Conservation (phyloP, 2,329 filamentous ascomycete species). For the Xylaria sp. region DNA sequence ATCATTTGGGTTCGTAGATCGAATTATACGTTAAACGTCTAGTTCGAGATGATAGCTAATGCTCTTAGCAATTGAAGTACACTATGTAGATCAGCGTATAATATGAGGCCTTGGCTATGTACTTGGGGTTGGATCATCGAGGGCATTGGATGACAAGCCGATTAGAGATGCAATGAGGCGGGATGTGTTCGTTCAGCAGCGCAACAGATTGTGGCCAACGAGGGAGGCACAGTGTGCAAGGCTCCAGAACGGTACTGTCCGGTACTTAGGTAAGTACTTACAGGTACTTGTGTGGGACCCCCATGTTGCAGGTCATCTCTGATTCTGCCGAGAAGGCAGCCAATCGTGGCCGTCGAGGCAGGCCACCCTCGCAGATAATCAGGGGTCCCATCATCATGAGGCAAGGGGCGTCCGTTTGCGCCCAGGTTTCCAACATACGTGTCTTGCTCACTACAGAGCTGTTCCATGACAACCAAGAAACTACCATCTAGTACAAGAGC, state of each 20-base stretch:
- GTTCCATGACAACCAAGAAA: slow-evolving; percentile 28
- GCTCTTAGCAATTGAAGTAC: slow-evolving; percentile 3
- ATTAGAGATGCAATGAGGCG: neutral
- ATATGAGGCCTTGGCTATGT: neutral
- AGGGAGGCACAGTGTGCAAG: slow-evolving; percentile 28
- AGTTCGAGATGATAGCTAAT: neutral
- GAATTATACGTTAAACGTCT: neutral
- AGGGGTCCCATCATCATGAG: slow-evolving; percentile 46
- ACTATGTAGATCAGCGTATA: neutral
- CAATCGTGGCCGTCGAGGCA: slow-evolving; percentile 42
- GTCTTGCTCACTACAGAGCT: slow-evolving; percentile 30
- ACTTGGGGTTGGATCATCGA: neutral
- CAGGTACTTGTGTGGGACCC: slow-evolving; percentile 42
- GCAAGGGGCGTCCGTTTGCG: slow-evolving; percentile 45
- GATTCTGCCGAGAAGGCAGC: slow-evolving; percentile 45
- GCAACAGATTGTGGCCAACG: slow-evolving; percentile 10
- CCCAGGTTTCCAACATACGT: slow-evolving; percentile 38
- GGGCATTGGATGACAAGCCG: slow-evolving; percentile 1
- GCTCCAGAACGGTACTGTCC: slow-evolving; percentile 21
- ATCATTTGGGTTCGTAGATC: slow-evolving; percentile 1
- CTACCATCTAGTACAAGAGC: slow-evolving; percentile 16
- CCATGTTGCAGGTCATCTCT: slow-evolving; percentile 44
- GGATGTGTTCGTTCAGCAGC: slow-evolving; percentile 16
- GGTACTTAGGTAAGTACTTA: slow-evolving; percentile 34
- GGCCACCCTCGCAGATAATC: slow-evolving; percentile 40